A percentile compares a stretch with the other conserved stretches of the same genome.
Evolutionary conservation across 169 alveolate species (phyloP).

Genomic region (Plasmodium vivax): DNA sequence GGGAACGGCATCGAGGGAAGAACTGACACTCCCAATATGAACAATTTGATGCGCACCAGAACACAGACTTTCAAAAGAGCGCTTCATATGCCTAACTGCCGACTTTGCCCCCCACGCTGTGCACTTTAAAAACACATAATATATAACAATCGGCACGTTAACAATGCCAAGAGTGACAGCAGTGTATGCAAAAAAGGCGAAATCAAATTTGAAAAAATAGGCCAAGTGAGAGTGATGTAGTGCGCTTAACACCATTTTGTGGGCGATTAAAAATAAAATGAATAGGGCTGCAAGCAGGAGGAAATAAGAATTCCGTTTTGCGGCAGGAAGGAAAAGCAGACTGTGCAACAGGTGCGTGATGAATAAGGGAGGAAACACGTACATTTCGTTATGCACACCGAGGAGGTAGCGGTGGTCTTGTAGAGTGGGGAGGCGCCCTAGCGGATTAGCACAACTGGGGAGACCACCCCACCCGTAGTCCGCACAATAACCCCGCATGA

Average conservation of each 20-base stretch:
- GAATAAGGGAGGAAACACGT: conserved; percentile 30
- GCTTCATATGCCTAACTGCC: background rate
- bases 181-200: background rate
- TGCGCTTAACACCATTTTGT: background rate
- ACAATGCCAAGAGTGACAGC: background rate
- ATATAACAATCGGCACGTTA: conserved; percentile 19
- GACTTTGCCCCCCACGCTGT: background rate
- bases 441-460: background rate
- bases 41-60: conserved; percentile 17
- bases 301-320: background rate
- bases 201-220: background rate
- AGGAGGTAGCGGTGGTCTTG: background rate
- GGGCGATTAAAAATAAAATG: background rate
- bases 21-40: conserved; percentile 15
- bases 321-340: background rate
- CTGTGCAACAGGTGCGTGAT: conserved; percentile 26
- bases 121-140: conserved; percentile 6
- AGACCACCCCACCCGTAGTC: background rate
- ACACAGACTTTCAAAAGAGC: conserved; percentile 3
- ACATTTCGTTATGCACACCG: conserved; percentile 11
- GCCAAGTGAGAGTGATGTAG: conserved; percentile 1
- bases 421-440: background rate
- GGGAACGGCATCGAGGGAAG: conserved; percentile 1
- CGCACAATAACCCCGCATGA: conserved; percentile 7
- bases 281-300: background rate